These are phyloP conservation scores for Globisporangium acanthophoron DNA, from an alignment of 352 stramenopile species.

Conservation along the genomic window DNA sequence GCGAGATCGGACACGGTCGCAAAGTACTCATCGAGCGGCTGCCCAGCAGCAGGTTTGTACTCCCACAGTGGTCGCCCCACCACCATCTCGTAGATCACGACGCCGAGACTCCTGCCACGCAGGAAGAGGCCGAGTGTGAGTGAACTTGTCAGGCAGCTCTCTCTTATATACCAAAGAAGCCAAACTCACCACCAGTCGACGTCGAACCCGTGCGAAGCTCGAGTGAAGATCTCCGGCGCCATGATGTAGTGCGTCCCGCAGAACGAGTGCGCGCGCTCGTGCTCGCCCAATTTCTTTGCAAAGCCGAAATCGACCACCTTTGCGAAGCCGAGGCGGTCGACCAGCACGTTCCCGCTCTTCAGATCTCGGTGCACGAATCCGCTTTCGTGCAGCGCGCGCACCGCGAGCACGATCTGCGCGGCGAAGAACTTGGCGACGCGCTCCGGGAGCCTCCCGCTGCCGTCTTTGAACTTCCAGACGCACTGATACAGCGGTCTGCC, in stretches of 20 bases:
- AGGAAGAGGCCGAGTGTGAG: not conserved
- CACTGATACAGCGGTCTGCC: slow-evolving; percentile 64
- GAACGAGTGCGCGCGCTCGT: slow-evolving; percentile 27
- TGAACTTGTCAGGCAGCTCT: not conserved
- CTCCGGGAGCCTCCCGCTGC: slow-evolving; percentile 38
- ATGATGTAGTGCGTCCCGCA: slow-evolving; percentile 78
- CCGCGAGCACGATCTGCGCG: slow-evolving; percentile 60
- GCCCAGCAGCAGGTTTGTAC: slow-evolving; percentile 35
- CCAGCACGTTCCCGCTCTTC: slow-evolving; percentile 75
- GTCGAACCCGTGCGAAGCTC: slow-evolving; percentile 22
- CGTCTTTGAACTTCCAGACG: slow-evolving; percentile 47
- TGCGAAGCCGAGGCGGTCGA: slow-evolving; percentile 29
- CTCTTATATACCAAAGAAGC: not conserved
- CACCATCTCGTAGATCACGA: slow-evolving; percentile 77
- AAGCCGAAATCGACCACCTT: slow-evolving; percentile 81
- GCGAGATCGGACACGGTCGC: slow-evolving; percentile 19
- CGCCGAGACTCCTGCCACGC: slow-evolving; percentile 47
- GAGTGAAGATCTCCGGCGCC: slow-evolving; percentile 59
- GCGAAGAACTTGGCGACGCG: slow-evolving; percentile 50
- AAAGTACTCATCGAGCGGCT: slow-evolving; percentile 28
- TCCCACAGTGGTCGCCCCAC: slow-evolving; percentile 55
- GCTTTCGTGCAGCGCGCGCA: slow-evolving; percentile 39
- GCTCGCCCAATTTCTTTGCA: slow-evolving; percentile 21
- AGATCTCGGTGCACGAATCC: slow-evolving; percentile 75
- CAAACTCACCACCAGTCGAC: slow-evolving; percentile 68